These are phyloP conservation scores for Waltergamsia citrina DNA, from an alignment of 2,329 filamentous ascomycete species.

Conservation along the genomic window DNA sequence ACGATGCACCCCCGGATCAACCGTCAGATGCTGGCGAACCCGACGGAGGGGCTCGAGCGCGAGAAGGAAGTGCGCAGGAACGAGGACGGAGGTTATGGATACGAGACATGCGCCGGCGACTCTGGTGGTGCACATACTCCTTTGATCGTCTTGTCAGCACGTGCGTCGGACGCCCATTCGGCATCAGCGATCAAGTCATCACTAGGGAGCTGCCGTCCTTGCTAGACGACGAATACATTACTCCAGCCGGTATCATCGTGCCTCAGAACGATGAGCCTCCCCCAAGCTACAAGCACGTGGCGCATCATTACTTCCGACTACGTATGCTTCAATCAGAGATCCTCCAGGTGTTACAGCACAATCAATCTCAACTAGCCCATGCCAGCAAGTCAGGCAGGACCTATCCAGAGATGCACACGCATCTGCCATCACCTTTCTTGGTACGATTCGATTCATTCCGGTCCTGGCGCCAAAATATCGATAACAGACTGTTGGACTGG, in stretches of 20 bases:
- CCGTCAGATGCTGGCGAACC: too few relatives aligned
- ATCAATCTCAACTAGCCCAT: constrained; percentile 74
- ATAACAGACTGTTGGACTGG: constrained; percentile 76
- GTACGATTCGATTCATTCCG: constrained; percentile 77
- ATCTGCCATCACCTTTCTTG: constrained; percentile 77
- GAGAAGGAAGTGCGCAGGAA: constrained; percentile 30
- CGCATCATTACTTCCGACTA: constrained; percentile 86
- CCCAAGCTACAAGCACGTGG: constrained; percentile 82
- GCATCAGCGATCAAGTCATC: constrained; percentile 91
- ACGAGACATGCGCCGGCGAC: constrained; percentile 71
- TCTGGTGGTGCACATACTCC: constrained; percentile 98
- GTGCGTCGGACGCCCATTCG: constrained; percentile 87
- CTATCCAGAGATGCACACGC: constrained; percentile 68
- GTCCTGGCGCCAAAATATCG: constrained; percentile 82
- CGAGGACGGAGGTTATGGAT: constrained; percentile 71
- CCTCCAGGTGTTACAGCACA: constrained; percentile 83
- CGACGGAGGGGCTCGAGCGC: constrained; percentile 11
- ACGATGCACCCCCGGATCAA: constrained; percentile 43
- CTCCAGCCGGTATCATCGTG: constrained; percentile 61
- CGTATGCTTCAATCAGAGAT: constrained; percentile 90
- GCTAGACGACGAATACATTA: constrained; percentile 83
- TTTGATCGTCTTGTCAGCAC: constrained; percentile 91
- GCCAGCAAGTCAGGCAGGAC: constrained; percentile 50
- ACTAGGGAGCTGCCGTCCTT: constrained; percentile 90
- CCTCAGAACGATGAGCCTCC: constrained; percentile 45